Conservation (phyloP, 495 filamentous ascomycete species). For the Neurospora sp. region DNA sequence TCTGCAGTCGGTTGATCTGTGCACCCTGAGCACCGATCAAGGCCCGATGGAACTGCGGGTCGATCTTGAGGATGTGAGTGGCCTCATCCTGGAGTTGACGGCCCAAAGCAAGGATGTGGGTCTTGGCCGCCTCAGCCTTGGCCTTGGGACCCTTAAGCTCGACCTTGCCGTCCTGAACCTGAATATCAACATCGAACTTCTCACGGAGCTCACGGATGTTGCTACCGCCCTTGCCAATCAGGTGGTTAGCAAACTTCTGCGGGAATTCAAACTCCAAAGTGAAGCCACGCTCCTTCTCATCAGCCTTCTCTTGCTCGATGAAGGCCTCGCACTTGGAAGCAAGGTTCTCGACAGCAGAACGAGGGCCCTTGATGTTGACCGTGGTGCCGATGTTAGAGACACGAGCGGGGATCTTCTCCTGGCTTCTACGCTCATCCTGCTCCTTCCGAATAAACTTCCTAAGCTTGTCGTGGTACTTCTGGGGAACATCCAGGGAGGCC, state of each 20-base stretch:
- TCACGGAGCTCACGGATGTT: conserved; percentile 94
- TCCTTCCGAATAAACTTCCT: conserved; percentile 66
- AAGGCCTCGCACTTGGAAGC: conserved; percentile 61
- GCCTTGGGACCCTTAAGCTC: conserved; percentile 51
- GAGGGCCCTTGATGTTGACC: conserved; percentile 68
- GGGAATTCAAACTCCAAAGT: conserved; percentile 83
- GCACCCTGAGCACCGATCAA: conserved; percentile 82
- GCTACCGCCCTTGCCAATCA: conserved; percentile 87
- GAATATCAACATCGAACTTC: conserved; percentile 94
- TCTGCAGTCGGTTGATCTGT: conserved; percentile 86
- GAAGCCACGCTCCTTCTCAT: conserved; percentile 82
- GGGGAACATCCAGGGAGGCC: conserved; percentile 55
- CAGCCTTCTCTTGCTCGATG: conserved; percentile 70
- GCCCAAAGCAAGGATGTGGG: conserved; percentile 62
- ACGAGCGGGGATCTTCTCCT: conserved; percentile 62
- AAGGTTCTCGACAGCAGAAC: conserved; percentile 58
- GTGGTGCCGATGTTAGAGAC: conserved; percentile 45
- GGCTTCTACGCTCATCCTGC: conserved; percentile 52
- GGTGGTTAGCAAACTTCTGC: conserved; percentile 81
- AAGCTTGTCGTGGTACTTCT: conserved; percentile 70
- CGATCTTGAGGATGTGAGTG: conserved; percentile 76
- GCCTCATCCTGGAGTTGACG: conserved; percentile 81
- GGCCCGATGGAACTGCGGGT: conserved; percentile 76
- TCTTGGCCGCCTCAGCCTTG: conserved; percentile 69
- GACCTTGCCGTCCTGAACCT: conserved; percentile 65